Conservation (phyloP, 208 protist genomes). For the Vickermania ingenoplastis region DNA sequence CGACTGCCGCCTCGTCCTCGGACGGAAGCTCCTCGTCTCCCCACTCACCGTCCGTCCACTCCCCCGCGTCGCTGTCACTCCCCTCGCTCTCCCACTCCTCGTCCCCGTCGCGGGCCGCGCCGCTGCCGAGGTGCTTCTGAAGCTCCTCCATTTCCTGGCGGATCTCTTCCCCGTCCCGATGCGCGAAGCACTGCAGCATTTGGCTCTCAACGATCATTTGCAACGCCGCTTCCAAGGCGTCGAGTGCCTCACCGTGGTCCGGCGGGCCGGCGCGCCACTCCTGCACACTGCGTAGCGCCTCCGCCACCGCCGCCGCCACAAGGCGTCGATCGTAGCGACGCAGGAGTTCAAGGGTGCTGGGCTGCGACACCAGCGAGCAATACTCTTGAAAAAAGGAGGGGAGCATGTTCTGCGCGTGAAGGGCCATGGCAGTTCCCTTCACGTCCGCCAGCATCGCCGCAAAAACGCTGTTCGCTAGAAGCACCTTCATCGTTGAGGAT, state of each 20-base stretch:
- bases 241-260: conserved; percentile 7
- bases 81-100: conserved; percentile 14
- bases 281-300: conserved; percentile 8
- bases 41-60: conserved; percentile 11
- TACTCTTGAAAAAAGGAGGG: conserved; percentile 50
- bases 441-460: conserved; percentile 55
- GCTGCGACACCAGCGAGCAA: conserved; percentile 19
- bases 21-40: conserved; percentile 14
- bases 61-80: too few relatives aligned
- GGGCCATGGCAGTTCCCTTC: conserved; percentile 54
- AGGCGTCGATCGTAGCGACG: conserved; percentile 67
- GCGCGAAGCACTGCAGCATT: conserved; percentile 30
- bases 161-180: conserved; percentile 13
- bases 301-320: conserved; percentile 41
- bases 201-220: conserved; percentile 34
- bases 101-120: conserved; percentile 1
- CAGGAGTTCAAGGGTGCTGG: conserved; percentile 17
- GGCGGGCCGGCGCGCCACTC: conserved; percentile 5
- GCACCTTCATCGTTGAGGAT: conserved; percentile 3
- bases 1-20: conserved; percentile 27
- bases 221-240: conserved; percentile 29
- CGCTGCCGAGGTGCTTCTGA: background rate
- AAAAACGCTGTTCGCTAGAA: conserved; percentile 31
- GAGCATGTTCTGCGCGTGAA: conserved; percentile 24
- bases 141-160: conserved; percentile 9